Base-by-base conservation (phyloP, 768 basidiomycete species). In the Crassisporium funariophilum region DNA sequence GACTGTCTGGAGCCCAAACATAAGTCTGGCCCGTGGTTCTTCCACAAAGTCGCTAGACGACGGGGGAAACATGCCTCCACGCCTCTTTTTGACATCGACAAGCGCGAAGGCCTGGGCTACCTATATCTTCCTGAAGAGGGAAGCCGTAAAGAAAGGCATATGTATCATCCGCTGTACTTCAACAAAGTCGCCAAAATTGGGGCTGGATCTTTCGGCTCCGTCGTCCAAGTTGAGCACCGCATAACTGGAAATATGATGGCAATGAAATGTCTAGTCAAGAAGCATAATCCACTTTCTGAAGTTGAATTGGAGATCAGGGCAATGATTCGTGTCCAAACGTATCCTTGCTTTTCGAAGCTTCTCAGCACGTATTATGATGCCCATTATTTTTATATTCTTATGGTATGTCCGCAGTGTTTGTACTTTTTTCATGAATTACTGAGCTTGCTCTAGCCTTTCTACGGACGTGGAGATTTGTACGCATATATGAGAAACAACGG, bases 201-300 rank as follows among this genome's bases (percentile, higher is more conserved):
- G 11, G 25, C 47, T 22, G 56, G 56, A 4, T 44, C 56, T 3
- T 58, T 54, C 33, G 56, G 56, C 2, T 23, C 15, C 9, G 47
- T 58, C 17, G 41, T 23, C 19, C 50, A 49, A 7, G 50, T 58
- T 13, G 47, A 58, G 29, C 37, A 58, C 19, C 21, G 48, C 20
- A 52, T 52, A 11, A 52, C 56, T 4, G 56, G 53, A 7, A 52
- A 50, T 39, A 41, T 47, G 42, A 54, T 58, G 56, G 56, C 56
- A 22, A 23, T 55, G 43, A 58, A 58, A 48, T 41, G 15, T 2
- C 22, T 58, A 9, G 3, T 49, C 11, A 36, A 31, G 5, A 43
- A 13, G 11, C 13, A 45, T 10, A 54, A 50, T 21, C 34, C 36
- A 4, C 15, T 24, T 24, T 46, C 46, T 3, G 53, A 53, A 0